Conservation (phyloP, 257 asterid genomes). For the Forsythia suspensa region DNA sequence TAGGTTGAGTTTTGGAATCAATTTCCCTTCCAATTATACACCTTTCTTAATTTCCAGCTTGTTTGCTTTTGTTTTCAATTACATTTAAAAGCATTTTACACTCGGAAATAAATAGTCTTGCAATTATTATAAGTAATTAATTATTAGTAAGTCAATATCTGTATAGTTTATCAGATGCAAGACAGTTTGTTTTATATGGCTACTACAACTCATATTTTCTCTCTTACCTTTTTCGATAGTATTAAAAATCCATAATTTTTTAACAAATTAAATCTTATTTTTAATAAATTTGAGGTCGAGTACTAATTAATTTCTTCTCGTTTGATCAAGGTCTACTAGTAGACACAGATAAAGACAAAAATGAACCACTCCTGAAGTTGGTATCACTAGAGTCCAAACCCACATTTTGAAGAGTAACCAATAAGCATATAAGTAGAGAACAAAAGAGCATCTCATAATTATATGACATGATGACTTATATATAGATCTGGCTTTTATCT, state of each 20-base stretch:
- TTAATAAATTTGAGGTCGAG: background rate
- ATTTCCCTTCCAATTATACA: conserved; percentile 5
- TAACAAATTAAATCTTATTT: background rate
- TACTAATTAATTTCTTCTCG: too few relatives aligned
- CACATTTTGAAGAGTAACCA: conserved; percentile 9
- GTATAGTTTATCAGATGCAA: too few relatives aligned
- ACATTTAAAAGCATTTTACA: background rate
- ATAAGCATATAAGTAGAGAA: conserved; percentile 12
- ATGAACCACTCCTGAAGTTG: background rate
- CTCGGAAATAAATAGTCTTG: background rate
- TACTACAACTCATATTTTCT: too few relatives aligned
- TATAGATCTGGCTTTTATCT: background rate
- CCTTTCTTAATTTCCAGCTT: background rate
- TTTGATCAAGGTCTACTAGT: too few relatives aligned
- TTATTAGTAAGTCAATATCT: too few relatives aligned
- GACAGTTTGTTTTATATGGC: too few relatives aligned
- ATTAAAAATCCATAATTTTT: too few relatives aligned
- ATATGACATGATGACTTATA: background rate
- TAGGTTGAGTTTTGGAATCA: conserved; percentile 4
- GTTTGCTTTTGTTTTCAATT: background rate
- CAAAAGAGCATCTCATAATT: conserved; percentile 38
- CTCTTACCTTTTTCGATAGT: background rate
- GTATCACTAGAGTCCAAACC: conserved; percentile 15
- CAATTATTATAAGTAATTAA: too few relatives aligned
- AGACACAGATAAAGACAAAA: background rate